Base-by-base conservation (phyloP, 768 basidiomycete species). In the Hygrocybe coccinea region DNA sequence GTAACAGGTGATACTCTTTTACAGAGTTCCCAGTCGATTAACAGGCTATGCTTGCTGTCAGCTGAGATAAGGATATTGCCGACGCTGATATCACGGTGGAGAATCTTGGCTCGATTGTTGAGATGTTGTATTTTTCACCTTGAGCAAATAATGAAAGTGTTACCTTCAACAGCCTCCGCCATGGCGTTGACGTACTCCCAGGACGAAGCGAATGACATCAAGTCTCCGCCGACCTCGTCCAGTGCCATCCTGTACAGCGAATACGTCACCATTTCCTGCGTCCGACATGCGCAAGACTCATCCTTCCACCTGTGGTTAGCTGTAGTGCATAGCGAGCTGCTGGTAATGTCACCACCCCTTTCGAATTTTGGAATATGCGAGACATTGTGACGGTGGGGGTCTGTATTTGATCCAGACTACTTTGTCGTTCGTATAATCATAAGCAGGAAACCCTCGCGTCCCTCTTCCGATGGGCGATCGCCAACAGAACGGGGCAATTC, bases 301-400 rank as follows among this genome's bases (percentile, higher is more conserved):
- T 33, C 15, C 25, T 14, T 17, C 49, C 29, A 34, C n/a, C 15
- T 6, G 35, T 50, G 25, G 17, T 50, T 33, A 25, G 43, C 8
- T 45, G 43, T 45, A 8, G 45, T 46, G 45, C 45, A 46, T 12
- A 46, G 45, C n/a, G 24, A 12, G 21, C 24, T 46, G 45, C n/a
- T 21, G 38, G 11, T 8, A 17, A 74, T 37, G 54, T 76, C 72
- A 25, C 63, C 68, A 1, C 68, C 73, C 34, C 61, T 64, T 8
- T 66, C 35, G 17, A 70, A 50, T 17, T 36, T 44, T 0, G 71
- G 68, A 29, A 74, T 56, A 24, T 67, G 25, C 17, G 50, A 25
- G 21, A 71, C 62, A 8, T 12, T 14, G 0, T 51, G n/a, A 22
- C 55, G 24, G 3, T 12, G 14, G 46, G 24, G 19, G 67, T 1